Evolutionary conservation across 2,329 filamentous ascomycete species (phyloP), one percentile per base, ranked within the genome.

Genomic region (Penicillium aurantiogriseum): DNA sequence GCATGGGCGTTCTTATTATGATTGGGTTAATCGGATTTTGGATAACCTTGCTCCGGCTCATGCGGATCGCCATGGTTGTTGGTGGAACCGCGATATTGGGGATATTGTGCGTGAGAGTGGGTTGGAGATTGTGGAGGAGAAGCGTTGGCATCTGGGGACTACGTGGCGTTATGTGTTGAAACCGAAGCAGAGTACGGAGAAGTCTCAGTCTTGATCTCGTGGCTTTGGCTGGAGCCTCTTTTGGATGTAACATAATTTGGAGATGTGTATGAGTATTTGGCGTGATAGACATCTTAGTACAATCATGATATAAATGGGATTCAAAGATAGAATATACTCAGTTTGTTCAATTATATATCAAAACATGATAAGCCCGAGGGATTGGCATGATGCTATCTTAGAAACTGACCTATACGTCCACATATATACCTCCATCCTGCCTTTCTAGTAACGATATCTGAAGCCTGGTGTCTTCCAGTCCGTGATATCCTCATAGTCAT

Each of bases 381-480:
- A 23, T 33, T 17, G 21, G n/a, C 44, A 9, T 17, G 43, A 33
- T 15, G 6, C 2, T 33, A 33, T 21, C 11, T 33, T 19, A 21
- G 10, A 5, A 33, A 23, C 5, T 17, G 15, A 15, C 1, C 15
- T n/a, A 3, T 17, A 17, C 15, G 15, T 11, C 45, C 19, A 46
- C n/a, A n/a, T 47, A 4, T 5, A 15, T 35, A 11, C 45, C 9
- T 8, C 23, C 17, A 7, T 11, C 3, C 6, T 31, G 39, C 25
- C 19, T 25, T 33, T 23, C 27, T 51, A 63, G 29, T 59, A 63
- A 29, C 84, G 78, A 69, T 87, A 87, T 42, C 83, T 78, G 60
- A 87, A 87, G 0, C 84, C 85, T 19, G 78, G 68, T 1, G 79
- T 84, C 38, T 85, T 79, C 80, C 82, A 85, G 64, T 87, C 85